A percentile compares a stretch with the other conserved stretches of the same genome.
Evolutionary conservation across 202 grass and related monocot species (phyloP).

Genomic region (Saccharum hybrid): DNA sequence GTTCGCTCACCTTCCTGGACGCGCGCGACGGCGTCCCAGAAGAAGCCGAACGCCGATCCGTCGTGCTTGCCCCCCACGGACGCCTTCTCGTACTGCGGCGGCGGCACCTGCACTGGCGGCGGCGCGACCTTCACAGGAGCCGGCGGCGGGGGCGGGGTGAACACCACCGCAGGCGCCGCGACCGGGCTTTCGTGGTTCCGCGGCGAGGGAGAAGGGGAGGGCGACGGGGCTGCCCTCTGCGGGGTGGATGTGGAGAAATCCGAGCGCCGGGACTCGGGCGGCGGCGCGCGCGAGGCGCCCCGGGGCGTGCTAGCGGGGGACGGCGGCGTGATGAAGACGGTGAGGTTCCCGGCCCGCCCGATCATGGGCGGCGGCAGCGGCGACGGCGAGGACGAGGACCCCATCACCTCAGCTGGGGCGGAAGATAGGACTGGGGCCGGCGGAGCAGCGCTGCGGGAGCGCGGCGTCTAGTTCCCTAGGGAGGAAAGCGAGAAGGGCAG

Average conservation of each 20-base stretch:
- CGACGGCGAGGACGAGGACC: constrained; percentile 30
- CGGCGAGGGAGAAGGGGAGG: constrained; percentile 22
- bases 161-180: constrained; percentile 39
- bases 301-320: constrained; percentile 43
- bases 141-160: constrained; percentile 41
- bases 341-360: constrained; percentile 83
- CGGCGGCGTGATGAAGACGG: constrained; percentile 90
- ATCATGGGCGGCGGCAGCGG: constrained; percentile 68
- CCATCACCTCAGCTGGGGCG: constrained; percentile 28
- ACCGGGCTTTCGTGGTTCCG: constrained; percentile 40
- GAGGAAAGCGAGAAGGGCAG: not conserved
- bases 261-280: constrained; percentile 45
- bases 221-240: constrained; percentile 31
- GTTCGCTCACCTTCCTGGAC: constrained; percentile 76
- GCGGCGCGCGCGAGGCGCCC: constrained; percentile 26
- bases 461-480: constrained; percentile 7
- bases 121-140: constrained; percentile 42
- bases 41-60: constrained; percentile 71
- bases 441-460: not conserved
- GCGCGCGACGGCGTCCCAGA: constrained; percentile 81
- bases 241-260: constrained; percentile 32
- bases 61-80: constrained; percentile 46
- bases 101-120: constrained; percentile 82
- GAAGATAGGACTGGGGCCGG: not conserved
- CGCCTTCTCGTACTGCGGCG: constrained; percentile 66